These are phyloP conservation scores for Sanchytrium tribonematis DNA, from an alignment of 371 early-diverging fungal genomes.

Conservation along the genomic window DNA sequence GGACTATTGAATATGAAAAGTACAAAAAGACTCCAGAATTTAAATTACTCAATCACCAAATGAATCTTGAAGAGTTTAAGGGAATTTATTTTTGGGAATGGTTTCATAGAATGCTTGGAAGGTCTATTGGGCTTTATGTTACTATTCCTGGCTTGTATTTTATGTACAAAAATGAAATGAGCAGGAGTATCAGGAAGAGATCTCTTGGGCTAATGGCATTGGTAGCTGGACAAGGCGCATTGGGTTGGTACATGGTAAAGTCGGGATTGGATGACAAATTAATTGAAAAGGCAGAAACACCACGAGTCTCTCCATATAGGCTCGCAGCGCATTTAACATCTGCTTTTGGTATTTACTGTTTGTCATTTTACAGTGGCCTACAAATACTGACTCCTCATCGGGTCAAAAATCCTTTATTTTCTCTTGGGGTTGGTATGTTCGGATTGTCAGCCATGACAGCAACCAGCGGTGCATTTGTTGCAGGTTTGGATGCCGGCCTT, in stretches of 20 bases:
- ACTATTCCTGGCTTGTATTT: conserved; percentile 62
- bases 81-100: conserved; percentile 86
- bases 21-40: conserved; percentile 91
- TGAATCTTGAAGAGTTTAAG: conserved; percentile 72
- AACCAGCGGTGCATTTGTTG: conserved; percentile 43
- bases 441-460: no score
- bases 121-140: conserved; percentile 64
- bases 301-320: conserved; percentile 77
- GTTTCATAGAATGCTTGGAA: conserved; percentile 75
- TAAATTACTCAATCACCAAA: conserved; percentile 56
- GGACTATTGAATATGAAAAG: conserved; percentile 77
- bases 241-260: conserved; percentile 95
- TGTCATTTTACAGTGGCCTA: conserved; percentile 42
- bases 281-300: conserved; percentile 36
- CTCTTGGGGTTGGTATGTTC: no score
- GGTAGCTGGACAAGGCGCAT: conserved; percentile 30
- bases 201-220: background rate
- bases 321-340: conserved; percentile 67
- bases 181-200: background rate
- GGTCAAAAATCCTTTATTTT: no score
- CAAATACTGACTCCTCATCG: background rate
- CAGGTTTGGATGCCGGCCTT: conserved; percentile 83
- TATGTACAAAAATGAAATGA: conserved; percentile 23
- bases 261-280: conserved; percentile 55
- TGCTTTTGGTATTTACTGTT: conserved; percentile 59